Conservation (phyloP, 140 eudicot species). For the Anethum foeniculum region DNA sequence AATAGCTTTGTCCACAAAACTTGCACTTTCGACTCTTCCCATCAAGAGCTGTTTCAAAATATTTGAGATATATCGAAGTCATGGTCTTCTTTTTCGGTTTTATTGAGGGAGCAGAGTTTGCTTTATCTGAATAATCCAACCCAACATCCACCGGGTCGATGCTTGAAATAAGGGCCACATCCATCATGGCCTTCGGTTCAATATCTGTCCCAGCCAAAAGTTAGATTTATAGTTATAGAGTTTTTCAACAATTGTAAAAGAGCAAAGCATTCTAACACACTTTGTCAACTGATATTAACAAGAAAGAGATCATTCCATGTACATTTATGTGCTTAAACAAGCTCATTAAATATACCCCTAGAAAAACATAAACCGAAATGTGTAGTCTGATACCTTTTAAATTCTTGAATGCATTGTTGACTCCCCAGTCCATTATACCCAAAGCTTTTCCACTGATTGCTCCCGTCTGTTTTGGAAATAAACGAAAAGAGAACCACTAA, state of each 20-base stretch:
- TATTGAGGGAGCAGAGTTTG: constrained; percentile 27
- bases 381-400: constrained; percentile 47
- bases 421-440: constrained; percentile 74
- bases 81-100: constrained; percentile 90
- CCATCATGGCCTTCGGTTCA: constrained; percentile 72
- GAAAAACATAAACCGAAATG: constrained; percentile 11
- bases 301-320: background rate
- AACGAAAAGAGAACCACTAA: constrained; percentile 7
- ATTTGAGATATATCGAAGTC: constrained; percentile 86
- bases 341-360: background rate
- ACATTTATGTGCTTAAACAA: background rate
- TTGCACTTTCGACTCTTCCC: constrained; percentile 92
- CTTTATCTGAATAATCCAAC: constrained; percentile 60
- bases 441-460: constrained; percentile 40
- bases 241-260: background rate
- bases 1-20: constrained; percentile 95
- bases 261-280: background rate
- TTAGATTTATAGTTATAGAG: background rate
- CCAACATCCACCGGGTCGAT: constrained; percentile 52
- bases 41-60: constrained; percentile 74
- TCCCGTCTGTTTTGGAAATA: constrained; percentile 34
- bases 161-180: constrained; percentile 49
- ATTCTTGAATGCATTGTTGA: constrained; percentile 42
- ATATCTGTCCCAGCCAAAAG: constrained; percentile 38
- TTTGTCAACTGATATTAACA: background rate